These are phyloP conservation scores for Cymodocea nodosa DNA, from an alignment of 116 monocot genomes.

Conservation along the genomic window DNA sequence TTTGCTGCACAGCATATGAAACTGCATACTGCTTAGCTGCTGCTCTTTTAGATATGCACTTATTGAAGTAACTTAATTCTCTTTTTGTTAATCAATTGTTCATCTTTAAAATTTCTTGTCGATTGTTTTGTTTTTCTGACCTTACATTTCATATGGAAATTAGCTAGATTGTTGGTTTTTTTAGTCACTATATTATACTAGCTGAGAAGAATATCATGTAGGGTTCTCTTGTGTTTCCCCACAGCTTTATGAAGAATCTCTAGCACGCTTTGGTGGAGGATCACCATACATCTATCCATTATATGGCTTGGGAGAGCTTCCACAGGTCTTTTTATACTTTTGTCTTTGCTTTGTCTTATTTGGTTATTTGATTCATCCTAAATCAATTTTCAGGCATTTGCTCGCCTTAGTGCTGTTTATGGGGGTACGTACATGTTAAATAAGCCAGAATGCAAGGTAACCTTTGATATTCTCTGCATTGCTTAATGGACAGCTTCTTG, in stretches of 20 bases:
- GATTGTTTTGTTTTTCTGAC: too few relatives aligned
- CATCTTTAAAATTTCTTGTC: too few relatives aligned
- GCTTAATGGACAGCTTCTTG: neutral
- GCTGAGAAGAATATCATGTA: neutral
- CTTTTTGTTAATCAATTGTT: too few relatives aligned
- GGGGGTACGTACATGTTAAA: conserved; percentile 98
- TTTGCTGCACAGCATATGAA: too few relatives aligned
- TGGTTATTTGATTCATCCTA: neutral
- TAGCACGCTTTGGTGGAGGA: conserved; percentile 86
- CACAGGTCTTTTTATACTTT: conserved; percentile 51
- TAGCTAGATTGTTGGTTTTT: neutral
- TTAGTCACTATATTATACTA: neutral
- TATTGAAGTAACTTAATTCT: too few relatives aligned
- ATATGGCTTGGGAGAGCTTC: conserved; percentile 93
- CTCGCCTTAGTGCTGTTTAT: conserved; percentile 97
- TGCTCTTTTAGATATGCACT: too few relatives aligned
- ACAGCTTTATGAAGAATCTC: conserved; percentile 86
- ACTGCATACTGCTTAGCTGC: too few relatives aligned
- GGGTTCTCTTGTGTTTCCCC: neutral
- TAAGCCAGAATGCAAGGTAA: conserved; percentile 93
- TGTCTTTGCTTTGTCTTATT: neutral
- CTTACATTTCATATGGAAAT: neutral
- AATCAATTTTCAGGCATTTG: conserved; percentile 62
- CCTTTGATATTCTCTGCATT: neutral
- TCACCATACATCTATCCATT: conserved; percentile 84